phyloP scores from a whole-genome alignment of 2,329 filamentous ascomycete species.

The Pestalotiopsis sp. region DNA sequence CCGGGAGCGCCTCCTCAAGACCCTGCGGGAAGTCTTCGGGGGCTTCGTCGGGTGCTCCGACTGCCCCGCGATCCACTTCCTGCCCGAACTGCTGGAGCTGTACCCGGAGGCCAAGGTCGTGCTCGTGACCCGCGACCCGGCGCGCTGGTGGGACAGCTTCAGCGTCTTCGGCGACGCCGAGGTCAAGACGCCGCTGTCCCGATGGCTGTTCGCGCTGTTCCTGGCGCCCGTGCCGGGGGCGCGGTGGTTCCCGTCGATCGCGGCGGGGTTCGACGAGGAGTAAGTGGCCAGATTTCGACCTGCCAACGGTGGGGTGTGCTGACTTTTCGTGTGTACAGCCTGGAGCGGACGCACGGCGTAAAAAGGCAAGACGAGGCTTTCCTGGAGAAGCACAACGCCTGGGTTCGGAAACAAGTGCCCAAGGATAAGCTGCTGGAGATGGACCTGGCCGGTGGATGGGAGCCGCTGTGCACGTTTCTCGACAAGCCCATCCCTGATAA shows the following conservation, averaged over 20 bases:
- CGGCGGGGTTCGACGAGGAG: slow-evolving; percentile 10
- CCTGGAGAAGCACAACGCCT: slow-evolving; percentile 9
- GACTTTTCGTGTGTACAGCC: too few species aligned
- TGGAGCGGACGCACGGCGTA: not conserved
- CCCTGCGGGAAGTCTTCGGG: slow-evolving; percentile 36
- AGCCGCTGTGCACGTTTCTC: slow-evolving; percentile 26
- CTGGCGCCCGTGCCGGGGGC: slow-evolving; percentile 13
- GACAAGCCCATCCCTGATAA: slow-evolving; percentile 19
- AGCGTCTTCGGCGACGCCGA: not conserved
- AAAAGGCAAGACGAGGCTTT: not conserved
- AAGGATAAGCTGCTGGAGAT: slow-evolving; percentile 22
- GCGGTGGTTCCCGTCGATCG: slow-evolving; percentile 12
- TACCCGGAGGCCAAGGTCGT: slow-evolving; percentile 52
- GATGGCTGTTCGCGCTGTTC: not conserved
- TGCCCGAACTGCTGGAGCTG: slow-evolving; percentile 46
- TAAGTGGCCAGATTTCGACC: not conserved
- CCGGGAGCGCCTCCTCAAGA: slow-evolving; percentile 27
- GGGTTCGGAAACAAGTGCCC: slow-evolving; percentile 11
- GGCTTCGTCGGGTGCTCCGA: slow-evolving; percentile 50
- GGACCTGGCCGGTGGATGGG: slow-evolving; percentile 25
- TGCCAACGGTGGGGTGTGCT: too few species aligned
- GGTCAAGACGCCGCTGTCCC: slow-evolving; percentile 1
- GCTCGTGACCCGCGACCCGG: slow-evolving; percentile 36
- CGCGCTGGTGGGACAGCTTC: slow-evolving; percentile 36
- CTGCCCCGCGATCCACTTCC: slow-evolving; percentile 40